phyloP scores from a whole-genome alignment of 1,139 yeast species.

The Geotrichum fermentans region DNA sequence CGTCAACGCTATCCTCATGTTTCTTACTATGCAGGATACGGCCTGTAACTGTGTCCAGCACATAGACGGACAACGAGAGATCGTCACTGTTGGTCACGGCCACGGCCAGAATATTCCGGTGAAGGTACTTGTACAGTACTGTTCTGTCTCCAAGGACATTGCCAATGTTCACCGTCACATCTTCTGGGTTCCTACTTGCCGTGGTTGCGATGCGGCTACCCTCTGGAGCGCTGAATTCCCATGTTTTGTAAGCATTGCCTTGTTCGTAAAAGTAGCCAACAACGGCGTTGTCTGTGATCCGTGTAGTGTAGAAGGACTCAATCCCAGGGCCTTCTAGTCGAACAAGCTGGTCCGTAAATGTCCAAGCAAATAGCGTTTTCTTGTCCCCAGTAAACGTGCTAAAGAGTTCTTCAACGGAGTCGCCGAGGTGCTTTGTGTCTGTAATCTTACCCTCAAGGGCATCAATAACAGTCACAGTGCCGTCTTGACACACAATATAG shows the following conservation, averaged over 20 bases:
- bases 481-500: conserved; percentile 26
- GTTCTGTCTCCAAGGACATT: conserved; percentile 63
- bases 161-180: conserved; percentile 61
- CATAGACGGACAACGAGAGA: conserved; percentile 41
- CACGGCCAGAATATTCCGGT: conserved; percentile 62
- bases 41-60: conserved; percentile 71
- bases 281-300: conserved; percentile 19
- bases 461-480: conserved; percentile 24
- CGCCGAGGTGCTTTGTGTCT: conserved; percentile 6
- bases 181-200: conserved; percentile 42
- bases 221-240: conserved; percentile 26
- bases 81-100: conserved; percentile 33
- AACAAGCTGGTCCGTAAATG: conserved; percentile 17
- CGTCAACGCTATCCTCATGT: conserved; percentile 37
- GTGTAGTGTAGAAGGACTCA: conserved; percentile 24
- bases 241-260: conserved; percentile 25
- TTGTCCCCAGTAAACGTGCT: background rate
- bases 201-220: conserved; percentile 41
- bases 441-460: conserved; percentile 26
- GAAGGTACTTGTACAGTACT: conserved; percentile 77
- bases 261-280: conserved; percentile 25
- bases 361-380: conserved; percentile 22
- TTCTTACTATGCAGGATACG: conserved; percentile 49
- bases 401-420: conserved; percentile 18
- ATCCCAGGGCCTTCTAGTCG: conserved; percentile 17